These are phyloP conservation scores for Colletotrichum sp. DNA, from an alignment of 2,329 filamentous ascomycete genomes.

Conservation along the genomic window DNA sequence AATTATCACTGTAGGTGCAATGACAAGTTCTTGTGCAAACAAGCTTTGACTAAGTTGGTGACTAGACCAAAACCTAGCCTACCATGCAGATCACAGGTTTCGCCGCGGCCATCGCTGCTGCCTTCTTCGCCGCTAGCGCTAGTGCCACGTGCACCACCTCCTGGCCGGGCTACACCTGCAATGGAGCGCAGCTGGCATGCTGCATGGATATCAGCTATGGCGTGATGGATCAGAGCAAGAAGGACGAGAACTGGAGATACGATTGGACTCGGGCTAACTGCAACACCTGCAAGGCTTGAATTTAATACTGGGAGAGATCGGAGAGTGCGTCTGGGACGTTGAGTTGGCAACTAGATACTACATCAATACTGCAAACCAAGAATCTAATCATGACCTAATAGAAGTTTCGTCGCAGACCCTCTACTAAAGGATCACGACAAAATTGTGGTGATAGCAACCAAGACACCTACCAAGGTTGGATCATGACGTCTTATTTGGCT, in stretches of 20 bases:
- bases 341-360: neutral
- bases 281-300: neutral
- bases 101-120: neutral
- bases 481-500: too few species aligned
- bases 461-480: too few species aligned
- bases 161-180: neutral
- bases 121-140: neutral
- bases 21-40: neutral
- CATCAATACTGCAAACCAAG: neutral
- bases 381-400: neutral
- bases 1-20: neutral
- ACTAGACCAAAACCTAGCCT: neutral
- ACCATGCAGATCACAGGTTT: neutral
- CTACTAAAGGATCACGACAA: neutral
- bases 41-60: neutral
- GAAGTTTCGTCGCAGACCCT: neutral
- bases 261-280: neutral
- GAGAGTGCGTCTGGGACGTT: neutral
- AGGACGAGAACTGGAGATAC: neutral
- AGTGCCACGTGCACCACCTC: neutral
- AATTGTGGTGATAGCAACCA: neutral
- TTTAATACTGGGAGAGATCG: neutral
- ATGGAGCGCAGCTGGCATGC: neutral
- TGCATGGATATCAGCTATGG: neutral
- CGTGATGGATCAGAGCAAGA: neutral